Conservation (phyloP, 768 basidiomycete species). For the Crucibulum laeve region DNA sequence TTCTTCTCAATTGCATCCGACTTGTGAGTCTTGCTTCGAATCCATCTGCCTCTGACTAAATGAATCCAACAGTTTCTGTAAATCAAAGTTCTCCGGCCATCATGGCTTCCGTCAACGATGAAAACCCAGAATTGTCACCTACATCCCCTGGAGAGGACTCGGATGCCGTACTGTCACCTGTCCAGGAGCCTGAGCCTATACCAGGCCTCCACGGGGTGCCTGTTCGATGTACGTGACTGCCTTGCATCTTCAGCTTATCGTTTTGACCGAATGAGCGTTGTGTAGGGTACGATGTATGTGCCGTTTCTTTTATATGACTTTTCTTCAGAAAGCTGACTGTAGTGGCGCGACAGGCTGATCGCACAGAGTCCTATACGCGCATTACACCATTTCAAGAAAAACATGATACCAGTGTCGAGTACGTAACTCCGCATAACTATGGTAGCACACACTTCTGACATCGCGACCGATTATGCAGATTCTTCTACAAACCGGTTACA, state of each 20-base stretch:
- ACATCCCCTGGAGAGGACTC: constrained; percentile 61
- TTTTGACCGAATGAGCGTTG: constrained; percentile 11
- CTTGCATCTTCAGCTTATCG: constrained; percentile 10
- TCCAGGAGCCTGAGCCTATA: constrained; percentile 55
- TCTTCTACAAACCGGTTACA: constrained; percentile 84
- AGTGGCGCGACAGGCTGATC: constrained; percentile 57
- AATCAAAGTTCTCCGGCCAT: constrained; percentile 17
- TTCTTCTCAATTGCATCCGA: not conserved
- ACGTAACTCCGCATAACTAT: too few species aligned
- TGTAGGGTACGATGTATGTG: constrained; percentile 82
- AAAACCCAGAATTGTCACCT: constrained; percentile 34
- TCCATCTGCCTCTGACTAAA: not conserved
- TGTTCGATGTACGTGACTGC: constrained; percentile 66
- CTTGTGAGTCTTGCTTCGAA: not conserved
- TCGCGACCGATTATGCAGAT: constrained; percentile 40
- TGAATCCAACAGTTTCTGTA: constrained; percentile 2
- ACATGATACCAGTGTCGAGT: constrained; percentile 83
- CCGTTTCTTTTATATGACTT: constrained; percentile 12
- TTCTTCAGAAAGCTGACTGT: constrained; percentile 13
- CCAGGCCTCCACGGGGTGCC: constrained; percentile 73
- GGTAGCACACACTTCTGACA: too few species aligned
- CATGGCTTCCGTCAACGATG: constrained; percentile 20
- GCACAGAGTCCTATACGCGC: constrained; percentile 78
- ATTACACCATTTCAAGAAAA: constrained; percentile 82
- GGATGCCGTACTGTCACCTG: constrained; percentile 44